A percentile compares a stretch with the other conserved stretches of the same genome.
Conservation (phyloP, 305 asterid species). For the Plantago rigida region DNA sequence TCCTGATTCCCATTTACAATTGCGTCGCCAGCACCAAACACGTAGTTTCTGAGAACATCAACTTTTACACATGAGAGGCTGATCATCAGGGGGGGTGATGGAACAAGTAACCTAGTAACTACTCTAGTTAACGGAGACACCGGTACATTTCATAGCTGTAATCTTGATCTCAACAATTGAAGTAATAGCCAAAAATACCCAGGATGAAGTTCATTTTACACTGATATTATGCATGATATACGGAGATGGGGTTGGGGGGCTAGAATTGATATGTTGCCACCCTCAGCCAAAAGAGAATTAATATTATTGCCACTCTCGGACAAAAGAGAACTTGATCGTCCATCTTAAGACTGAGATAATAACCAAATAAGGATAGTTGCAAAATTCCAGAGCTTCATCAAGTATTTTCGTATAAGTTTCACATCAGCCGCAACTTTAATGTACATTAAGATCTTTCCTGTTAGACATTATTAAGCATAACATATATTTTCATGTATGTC, state of each 20-base stretch:
- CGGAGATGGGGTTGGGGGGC: background rate
- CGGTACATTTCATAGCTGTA: background rate
- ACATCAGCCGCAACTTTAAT: background rate
- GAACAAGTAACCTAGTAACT: slow-evolving; percentile 3
- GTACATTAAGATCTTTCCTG: background rate
- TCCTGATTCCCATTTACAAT: slow-evolving; percentile 58
- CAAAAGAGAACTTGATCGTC: background rate
- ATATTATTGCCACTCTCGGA: too few species aligned
- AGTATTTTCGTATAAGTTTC: slow-evolving; percentile 12
- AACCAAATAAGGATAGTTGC: background rate
- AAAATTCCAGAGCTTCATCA: slow-evolving; percentile 9
- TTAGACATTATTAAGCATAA: background rate
- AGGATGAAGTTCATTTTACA: slow-evolving; percentile 6
- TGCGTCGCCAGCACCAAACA: slow-evolving; percentile 58
- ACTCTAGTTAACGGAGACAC: slow-evolving; percentile 11
- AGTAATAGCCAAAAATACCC: slow-evolving; percentile 4
- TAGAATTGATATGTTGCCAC: too few species aligned
- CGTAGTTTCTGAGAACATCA: slow-evolving; percentile 49
- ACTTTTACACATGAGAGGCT: slow-evolving; percentile 19
- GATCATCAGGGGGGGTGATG: slow-evolving; percentile 8
- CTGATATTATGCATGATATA: slow-evolving; percentile 13
- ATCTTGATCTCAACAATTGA: slow-evolving; percentile 3
- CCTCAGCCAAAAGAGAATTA: too few species aligned
- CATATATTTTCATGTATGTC: background rate
- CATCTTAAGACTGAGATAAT: background rate